Evolutionary conservation across 768 basidiomycete species (phyloP), one percentile per base, ranked within the genome.

Genomic region (Rhizopogon rudus): DNA sequence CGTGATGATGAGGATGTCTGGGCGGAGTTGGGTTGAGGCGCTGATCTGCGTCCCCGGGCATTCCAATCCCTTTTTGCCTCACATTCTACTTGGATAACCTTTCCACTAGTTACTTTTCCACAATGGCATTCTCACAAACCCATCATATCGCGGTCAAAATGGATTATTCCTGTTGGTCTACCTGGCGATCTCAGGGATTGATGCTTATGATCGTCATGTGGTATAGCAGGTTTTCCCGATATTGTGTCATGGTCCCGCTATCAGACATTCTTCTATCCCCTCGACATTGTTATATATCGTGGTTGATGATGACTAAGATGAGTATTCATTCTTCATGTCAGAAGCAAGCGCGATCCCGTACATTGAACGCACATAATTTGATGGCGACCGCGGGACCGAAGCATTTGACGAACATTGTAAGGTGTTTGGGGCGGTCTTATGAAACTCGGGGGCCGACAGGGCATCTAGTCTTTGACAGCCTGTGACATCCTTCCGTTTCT

Each of bases 1-100:
- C 74, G 85, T 43, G 87, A 90, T 60, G 68, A 71, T 5, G 81
- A 83, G 62, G 88, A 91, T 60, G 74, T 86, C 44, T 90, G 88
- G 88, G 87, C 87, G 3, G 81, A 81, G 64, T 64, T 83, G 48
- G 82, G 80, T 39, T 84, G 66, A 76, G 17, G 43, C 22, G 16
- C 31, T 14, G 17, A 54, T 9, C 42, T 14, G n/a, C 14, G 17
- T 51, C 49, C n/a, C 22, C 50, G 51, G 29, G 51, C 9, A 35
- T 37, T 35, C 16, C 20, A 28, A 37, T 8, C 2, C 33, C 4
- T 25, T 53, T 25, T 22, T 53, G n/a, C 16, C 6, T 35, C 13
- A 14, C 44, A 53, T 3, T 29, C 31, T 37, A 37, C 48, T 20
- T 31, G 17, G 31, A 46, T 12, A 8, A 17, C 31, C 17, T 49